Percentiles rank a stretch among this genome's conserved stretches.
Conservation (phyloP, 163 green algal species). For the Chlorella variabilis region DNA sequence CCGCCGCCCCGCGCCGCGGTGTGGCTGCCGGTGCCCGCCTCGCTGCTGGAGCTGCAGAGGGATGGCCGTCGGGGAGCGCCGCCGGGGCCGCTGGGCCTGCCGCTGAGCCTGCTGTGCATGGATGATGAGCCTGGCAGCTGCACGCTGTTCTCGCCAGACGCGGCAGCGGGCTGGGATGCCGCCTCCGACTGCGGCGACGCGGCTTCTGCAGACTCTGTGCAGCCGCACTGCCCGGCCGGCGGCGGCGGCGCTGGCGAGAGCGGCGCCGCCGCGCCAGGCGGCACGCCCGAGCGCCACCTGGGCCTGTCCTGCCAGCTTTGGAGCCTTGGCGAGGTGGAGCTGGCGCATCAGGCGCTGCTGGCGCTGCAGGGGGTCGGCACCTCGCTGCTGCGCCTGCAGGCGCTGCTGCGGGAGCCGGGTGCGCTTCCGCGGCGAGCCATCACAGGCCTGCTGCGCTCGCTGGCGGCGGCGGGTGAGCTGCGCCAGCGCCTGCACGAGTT, state of each 20-base stretch:
- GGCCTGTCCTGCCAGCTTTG: too few relatives aligned
- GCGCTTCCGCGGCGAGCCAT: constrained; percentile 32
- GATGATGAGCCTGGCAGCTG: constrained; percentile 15
- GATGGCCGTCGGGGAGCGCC: constrained; percentile 1
- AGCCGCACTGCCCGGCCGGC: background rate
- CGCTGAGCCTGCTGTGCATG: constrained; percentile 38
- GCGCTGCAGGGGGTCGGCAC: constrained; percentile 35
- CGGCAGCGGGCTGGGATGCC: background rate
- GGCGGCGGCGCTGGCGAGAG: background rate
- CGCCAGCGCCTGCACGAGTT: constrained; percentile 42
- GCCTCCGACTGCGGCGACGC: background rate
- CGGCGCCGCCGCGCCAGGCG: background rate
- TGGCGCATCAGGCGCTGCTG: constrained; percentile 40
- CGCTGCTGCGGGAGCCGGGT: constrained; percentile 14
- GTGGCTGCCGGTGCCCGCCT: constrained; percentile 36
- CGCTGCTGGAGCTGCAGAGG: constrained; percentile 27
- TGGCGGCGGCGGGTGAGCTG: constrained; percentile 36
- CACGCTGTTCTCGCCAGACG: constrained; percentile 28
- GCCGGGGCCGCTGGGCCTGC: constrained; percentile 29
- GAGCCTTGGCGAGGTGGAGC: constrained; percentile 34
- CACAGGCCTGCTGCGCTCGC: constrained; percentile 20
- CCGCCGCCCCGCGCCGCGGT: background rate
- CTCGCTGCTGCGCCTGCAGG: constrained; percentile 34
- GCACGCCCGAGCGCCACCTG: too few relatives aligned
- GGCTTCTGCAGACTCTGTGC: constrained; percentile 20